phyloP scores from a whole-genome alignment of 2,329 filamentous ascomycete genomes.

The Arthrobotrys pseudoclavata region DNA sequence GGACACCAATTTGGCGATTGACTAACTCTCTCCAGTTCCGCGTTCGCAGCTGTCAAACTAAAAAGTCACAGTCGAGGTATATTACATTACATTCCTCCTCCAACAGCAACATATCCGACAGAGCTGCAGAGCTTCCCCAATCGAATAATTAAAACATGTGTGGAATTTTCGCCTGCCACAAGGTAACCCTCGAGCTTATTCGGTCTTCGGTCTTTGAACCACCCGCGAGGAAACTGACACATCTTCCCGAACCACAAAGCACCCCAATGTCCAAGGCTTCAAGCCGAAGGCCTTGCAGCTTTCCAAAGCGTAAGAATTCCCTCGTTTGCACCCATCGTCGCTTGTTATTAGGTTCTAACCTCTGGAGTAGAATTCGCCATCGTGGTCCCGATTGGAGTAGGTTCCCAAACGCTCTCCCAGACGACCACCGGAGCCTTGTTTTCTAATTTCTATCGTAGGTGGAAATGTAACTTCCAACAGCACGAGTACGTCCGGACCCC shows the following conservation, averaged over 20 bases:
- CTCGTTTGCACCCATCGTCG: constrained; percentile 62
- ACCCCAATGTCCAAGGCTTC: constrained; percentile 95
- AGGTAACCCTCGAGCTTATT: constrained; percentile 10
- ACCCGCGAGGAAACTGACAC: background rate
- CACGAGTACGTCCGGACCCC: constrained; percentile 77
- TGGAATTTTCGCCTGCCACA: constrained; percentile 57
- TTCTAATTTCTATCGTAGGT: constrained; percentile 70
- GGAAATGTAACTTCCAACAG: constrained; percentile 90
- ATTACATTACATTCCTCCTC: background rate
- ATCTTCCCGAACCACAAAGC: constrained; percentile 65
- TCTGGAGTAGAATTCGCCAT: constrained; percentile 81
- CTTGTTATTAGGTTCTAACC: constrained; percentile 64
- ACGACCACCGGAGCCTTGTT: constrained; percentile 62
- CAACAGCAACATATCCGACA: background rate
- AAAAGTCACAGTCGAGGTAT: background rate
- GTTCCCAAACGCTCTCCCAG: constrained; percentile 66
- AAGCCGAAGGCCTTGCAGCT: constrained; percentile 94
- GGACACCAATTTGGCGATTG: constrained; percentile 23
- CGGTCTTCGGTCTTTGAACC: background rate
- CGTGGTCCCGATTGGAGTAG: constrained; percentile 98
- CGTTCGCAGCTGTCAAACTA: constrained; percentile 20
- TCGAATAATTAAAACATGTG: constrained; percentile 36
- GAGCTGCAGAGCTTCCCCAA: background rate
- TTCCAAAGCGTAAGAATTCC: constrained; percentile 83
- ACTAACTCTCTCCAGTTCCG: constrained; percentile 22